Evolutionary conservation across 805 yeast genomes (phyloP).

Genomic region (Suhomyces pyralidae): DNA sequence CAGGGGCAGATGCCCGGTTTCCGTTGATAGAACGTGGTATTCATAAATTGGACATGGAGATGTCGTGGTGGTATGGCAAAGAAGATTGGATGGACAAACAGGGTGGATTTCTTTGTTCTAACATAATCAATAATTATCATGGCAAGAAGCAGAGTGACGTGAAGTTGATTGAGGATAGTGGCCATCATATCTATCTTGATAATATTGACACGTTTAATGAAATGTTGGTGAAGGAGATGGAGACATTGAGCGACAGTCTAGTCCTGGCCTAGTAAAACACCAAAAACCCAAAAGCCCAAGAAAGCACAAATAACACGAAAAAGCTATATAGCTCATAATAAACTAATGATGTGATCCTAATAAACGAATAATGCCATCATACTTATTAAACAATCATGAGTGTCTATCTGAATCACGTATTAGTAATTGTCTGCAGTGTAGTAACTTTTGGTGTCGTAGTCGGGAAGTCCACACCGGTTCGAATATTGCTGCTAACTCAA

Average conservation of each 20-base stretch:
- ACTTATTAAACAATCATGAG: too few relatives aligned
- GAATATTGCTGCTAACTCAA: too few relatives aligned
- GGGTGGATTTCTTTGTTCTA: slow-evolving; percentile 46
- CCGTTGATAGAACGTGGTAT: slow-evolving; percentile 59
- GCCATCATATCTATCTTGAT: slow-evolving; percentile 80
- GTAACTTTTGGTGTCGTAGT: too few relatives aligned
- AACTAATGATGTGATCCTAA: too few relatives aligned
- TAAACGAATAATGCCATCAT: neutral
- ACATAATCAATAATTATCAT: slow-evolving; percentile 24
- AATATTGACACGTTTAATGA: slow-evolving; percentile 54
- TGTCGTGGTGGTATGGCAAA: slow-evolving; percentile 85
- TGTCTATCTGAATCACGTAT: too few relatives aligned
- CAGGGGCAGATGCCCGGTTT: slow-evolving; percentile 85
- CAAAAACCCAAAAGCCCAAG: too few relatives aligned
- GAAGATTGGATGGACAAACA: slow-evolving; percentile 59
- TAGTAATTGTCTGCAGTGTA: too few relatives aligned
- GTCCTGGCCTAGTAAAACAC: too few relatives aligned
- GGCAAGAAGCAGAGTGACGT: slow-evolving; percentile 25
- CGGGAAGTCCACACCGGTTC: too few relatives aligned
- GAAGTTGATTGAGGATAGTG: slow-evolving; percentile 51
- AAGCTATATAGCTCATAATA: neutral
- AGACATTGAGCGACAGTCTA: slow-evolving; percentile 5
- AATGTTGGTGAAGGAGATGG: slow-evolving; percentile 52
- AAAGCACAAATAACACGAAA: too few relatives aligned
- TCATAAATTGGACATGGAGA: slow-evolving; percentile 52